Percentiles rank a stretch among this genome's conserved stretches.
Conservation (phyloP, 2,329 filamentous ascomycete species). For the Teratosphaeria nubilosa region DNA sequence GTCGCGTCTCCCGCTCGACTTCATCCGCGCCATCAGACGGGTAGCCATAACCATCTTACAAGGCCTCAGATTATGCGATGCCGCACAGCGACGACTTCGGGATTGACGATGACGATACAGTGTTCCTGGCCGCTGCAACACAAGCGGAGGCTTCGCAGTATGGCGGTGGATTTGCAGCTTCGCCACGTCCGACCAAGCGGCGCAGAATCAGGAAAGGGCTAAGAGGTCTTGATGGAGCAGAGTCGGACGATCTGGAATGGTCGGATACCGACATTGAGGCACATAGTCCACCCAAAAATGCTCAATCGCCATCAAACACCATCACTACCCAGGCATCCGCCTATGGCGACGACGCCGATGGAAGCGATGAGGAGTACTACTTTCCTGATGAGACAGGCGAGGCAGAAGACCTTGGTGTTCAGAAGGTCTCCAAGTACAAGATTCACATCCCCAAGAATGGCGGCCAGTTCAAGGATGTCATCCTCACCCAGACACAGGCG, state of each 20-base stretch:
- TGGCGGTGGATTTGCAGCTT: slow-evolving; percentile 20
- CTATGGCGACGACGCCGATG: slow-evolving; percentile 4
- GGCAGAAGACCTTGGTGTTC: slow-evolving; percentile 7
- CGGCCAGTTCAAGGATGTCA: slow-evolving; percentile 31
- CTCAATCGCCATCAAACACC: slow-evolving; percentile 6
- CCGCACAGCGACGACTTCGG: slow-evolving; percentile 24
- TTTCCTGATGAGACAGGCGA: slow-evolving; percentile 16
- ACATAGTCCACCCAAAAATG: slow-evolving; percentile 8
- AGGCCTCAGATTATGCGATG: slow-evolving; percentile 11
- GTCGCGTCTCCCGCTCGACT: slow-evolving; percentile 1
- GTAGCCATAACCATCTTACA: background rate
- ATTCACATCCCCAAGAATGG: slow-evolving; percentile 34
- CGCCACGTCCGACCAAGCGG: slow-evolving; percentile 24
- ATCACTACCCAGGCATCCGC: slow-evolving; percentile 1
- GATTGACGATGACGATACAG: slow-evolving; percentile 23
- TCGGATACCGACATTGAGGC: slow-evolving; percentile 13
- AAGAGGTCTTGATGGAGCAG: slow-evolving; percentile 15
- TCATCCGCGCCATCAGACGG: background rate
- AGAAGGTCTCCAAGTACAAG: slow-evolving; percentile 30
- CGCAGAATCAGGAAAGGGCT: slow-evolving; percentile 12
- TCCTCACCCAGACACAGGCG: slow-evolving; percentile 35
- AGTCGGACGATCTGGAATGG: slow-evolving; percentile 12
- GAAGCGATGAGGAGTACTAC: slow-evolving; percentile 13
- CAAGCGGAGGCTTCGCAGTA: slow-evolving; percentile 21
- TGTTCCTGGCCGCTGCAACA: slow-evolving; percentile 22